Conservation (phyloP, 2,329 filamentous ascomycete species). For the Talaromyces atroroseus region DNA sequence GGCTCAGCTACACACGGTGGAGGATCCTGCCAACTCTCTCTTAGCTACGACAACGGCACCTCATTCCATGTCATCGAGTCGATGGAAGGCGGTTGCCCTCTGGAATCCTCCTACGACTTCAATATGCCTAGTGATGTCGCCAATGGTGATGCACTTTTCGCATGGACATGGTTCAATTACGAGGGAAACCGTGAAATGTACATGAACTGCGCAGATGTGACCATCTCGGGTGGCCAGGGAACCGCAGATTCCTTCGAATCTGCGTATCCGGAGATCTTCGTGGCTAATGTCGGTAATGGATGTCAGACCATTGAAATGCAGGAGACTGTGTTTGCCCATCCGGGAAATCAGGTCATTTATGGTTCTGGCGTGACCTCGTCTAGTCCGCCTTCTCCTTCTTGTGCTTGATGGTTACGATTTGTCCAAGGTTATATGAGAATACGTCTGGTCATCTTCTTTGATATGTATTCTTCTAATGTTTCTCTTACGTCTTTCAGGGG, state of each 20-base stretch:
- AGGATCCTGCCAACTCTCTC: constrained; percentile 69
- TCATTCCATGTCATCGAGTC: constrained; percentile 65
- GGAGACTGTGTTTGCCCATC: constrained; percentile 61
- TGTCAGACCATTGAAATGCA: constrained; percentile 55
- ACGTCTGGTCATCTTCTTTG: background rate
- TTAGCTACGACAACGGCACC: constrained; percentile 66
- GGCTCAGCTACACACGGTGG: constrained; percentile 62
- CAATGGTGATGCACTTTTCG: constrained; percentile 57
- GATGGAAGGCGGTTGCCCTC: constrained; percentile 53
- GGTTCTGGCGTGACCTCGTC: constrained; percentile 1
- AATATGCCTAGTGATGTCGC: constrained; percentile 59
- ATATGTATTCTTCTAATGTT: background rate
- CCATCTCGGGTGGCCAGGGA: constrained; percentile 41
- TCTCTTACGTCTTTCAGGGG: background rate
- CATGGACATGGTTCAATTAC: constrained; percentile 74
- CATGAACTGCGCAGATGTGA: constrained; percentile 74
- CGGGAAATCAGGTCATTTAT: constrained; percentile 41
- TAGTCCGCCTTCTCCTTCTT: background rate
- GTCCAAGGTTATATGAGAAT: background rate
- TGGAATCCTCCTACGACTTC: constrained; percentile 56
- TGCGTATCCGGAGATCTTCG: constrained; percentile 8
- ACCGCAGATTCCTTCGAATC: constrained; percentile 6
- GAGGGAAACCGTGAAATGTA: constrained; percentile 78
- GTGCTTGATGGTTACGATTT: background rate
- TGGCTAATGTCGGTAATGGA: constrained; percentile 16